Conservation (phyloP, 257 asterid genomes). For the Lycium barbarum region DNA sequence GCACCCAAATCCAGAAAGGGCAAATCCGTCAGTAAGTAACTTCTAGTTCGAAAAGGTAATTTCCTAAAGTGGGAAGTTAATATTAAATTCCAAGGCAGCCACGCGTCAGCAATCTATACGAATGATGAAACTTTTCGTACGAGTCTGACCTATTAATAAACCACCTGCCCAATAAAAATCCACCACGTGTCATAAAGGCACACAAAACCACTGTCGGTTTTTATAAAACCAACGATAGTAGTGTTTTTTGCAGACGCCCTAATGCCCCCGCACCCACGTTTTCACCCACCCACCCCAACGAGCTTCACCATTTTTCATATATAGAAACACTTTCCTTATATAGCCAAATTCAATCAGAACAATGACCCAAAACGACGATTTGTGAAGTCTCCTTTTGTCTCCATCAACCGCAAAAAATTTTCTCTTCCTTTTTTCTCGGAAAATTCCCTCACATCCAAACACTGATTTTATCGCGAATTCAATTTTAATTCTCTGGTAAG, state of each 20-base stretch:
- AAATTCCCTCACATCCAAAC: background rate
- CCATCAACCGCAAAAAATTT: constrained; percentile 25
- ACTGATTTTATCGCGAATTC: background rate
- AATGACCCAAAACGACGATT: constrained; percentile 37
- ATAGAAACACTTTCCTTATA: constrained; percentile 46
- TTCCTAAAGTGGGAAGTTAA: constrained; percentile 40
- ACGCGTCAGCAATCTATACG: constrained; percentile 50
- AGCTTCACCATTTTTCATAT: constrained; percentile 26
- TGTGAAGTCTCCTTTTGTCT: constrained; percentile 43
- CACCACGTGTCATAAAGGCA: background rate
- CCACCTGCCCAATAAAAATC: background rate
- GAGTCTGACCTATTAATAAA: constrained; percentile 11
- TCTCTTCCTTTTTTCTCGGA: background rate
- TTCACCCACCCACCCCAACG: background rate
- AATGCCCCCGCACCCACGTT: background rate
- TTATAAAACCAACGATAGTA: constrained; percentile 22
- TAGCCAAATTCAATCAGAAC: constrained; percentile 38
- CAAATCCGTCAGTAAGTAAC: constrained; percentile 37
- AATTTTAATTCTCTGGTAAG: background rate
- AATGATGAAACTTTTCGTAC: constrained; percentile 36
- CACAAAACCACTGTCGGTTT: background rate
- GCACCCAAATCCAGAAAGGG: constrained; percentile 30
- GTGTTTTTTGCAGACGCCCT: background rate
- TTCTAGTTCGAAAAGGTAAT: constrained; percentile 31
- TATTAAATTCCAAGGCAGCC: background rate